Evolutionary conservation across 305 asterid species (phyloP), one percentile per base, ranked within the genome.

Genomic region (Fraxinus paxiana): DNA sequence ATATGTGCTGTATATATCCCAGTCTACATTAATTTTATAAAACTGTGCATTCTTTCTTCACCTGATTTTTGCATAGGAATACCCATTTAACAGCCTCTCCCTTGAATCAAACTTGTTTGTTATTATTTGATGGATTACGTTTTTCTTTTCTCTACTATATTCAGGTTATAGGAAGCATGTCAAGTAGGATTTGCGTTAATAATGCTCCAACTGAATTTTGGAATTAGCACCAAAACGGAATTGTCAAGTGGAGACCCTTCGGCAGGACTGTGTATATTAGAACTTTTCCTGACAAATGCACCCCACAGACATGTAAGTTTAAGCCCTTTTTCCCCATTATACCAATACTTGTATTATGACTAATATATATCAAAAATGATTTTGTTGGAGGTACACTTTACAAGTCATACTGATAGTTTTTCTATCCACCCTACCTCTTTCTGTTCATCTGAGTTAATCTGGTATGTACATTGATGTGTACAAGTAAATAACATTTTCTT

Each of bases 251-350:
- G 82, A 65, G 85, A 86, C 76, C 69, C 75, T 67, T 83, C 83
- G 71, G 84, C 84, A 74, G 88, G 88, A 81, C 79, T 86, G 83
- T 84, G 84, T 83, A 89, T 80, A 81, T 83, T 87, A 81, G 76
- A 82, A 85, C 78, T 80, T 84, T 81, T 84, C 87, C 84, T 70
- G 88, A 83, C 86, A 82, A 81, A 82, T 82, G 81, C 87, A 82
- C 79, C 84, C 87, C 79, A 77, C 85, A 77, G 85, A 79, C 80
- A 81, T 83, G 85, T 59, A 87, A 84, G 83, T 86, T 90, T 90
- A 88, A 88, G 91, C 86, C 90, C 81, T 43, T 82, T 82, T 22
- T 84, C 35, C 85, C 77, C 79, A 65, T 81, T 74, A 80, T 70
- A 82, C 81, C 81, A 71, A 79, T 41, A 74, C 85, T 79, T 84